phyloP scores from a whole-genome alignment of 1,284 basidiomycete genomes.

The Grifola frondosa region DNA sequence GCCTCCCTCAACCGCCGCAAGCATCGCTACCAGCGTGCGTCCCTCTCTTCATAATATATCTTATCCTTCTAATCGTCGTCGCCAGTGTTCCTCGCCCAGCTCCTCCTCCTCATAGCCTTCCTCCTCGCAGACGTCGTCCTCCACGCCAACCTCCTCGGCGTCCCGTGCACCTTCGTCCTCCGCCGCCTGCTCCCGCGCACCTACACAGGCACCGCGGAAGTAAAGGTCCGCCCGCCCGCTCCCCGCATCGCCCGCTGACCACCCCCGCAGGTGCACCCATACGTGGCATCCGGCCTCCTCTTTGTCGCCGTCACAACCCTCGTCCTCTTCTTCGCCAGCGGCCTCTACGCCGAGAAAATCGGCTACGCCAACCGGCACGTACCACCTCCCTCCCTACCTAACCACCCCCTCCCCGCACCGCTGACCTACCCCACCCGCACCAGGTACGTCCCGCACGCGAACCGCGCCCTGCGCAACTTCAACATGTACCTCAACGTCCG shows the following conservation, averaged over 20 bases:
- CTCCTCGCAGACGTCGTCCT: constrained; percentile 75
- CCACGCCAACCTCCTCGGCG: constrained; percentile 62
- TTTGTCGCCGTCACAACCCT: constrained; percentile 89
- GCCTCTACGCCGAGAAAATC: constrained; percentile 96
- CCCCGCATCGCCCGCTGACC: no score
- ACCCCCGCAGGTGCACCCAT: no score
- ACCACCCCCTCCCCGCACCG: not conserved
- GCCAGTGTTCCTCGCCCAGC: constrained; percentile 74
- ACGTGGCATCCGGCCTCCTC: constrained; percentile 72
- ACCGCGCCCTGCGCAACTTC: constrained; percentile 85
- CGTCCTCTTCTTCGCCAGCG: constrained; percentile 93
- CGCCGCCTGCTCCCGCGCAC: constrained; percentile 49
- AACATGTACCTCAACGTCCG: constrained; percentile 98
- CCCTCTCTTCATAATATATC: not conserved
- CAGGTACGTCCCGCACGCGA: constrained; percentile 97
- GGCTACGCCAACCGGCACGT: constrained; percentile 86
- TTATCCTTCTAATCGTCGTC: not conserved
- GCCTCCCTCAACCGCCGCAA: constrained; percentile 79
- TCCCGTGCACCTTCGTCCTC: constrained; percentile 58
- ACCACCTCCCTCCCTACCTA: constrained; percentile 3
- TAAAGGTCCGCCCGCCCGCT: no score
- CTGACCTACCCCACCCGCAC: constrained; percentile 8
- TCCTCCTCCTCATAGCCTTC: constrained; percentile 68
- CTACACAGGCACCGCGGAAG: constrained; percentile 43
- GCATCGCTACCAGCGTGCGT: constrained; percentile 84